A percentile compares a stretch with the other conserved stretches of the same genome.
These are phyloP conservation scores for Pyrenophora tritici-repentis DNA, from an alignment of 2,329 filamentous ascomycete genomes.

Conservation along the genomic window DNA sequence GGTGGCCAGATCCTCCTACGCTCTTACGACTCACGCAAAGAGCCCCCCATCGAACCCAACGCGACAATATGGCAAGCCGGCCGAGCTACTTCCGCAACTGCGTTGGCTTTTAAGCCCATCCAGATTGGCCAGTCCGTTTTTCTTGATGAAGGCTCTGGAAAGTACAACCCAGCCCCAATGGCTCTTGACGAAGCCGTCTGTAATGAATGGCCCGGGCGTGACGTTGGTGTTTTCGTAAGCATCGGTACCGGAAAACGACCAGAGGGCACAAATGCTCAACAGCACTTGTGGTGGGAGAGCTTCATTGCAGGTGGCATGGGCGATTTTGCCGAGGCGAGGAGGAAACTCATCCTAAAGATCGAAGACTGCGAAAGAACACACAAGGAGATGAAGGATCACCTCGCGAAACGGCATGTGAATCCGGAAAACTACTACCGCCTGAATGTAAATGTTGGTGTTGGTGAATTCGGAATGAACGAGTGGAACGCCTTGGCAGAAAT, in stretches of 20 bases:
- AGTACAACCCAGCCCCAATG: constrained; percentile 86
- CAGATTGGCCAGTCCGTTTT: constrained; percentile 92
- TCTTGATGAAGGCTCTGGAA: constrained; percentile 88
- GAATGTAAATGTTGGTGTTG: constrained; percentile 96
- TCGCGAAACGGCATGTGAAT: constrained; percentile 78
- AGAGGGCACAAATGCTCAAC: constrained; percentile 68
- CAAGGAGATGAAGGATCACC: constrained; percentile 80
- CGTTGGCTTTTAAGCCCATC: constrained; percentile 93
- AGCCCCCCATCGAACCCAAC: constrained; percentile 87
- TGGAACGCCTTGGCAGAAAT: constrained; percentile 95
- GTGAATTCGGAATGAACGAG: constrained; percentile 98
- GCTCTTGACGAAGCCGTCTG: constrained; percentile 86
- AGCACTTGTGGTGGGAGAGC: constrained; percentile 88
- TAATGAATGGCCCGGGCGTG: constrained; percentile 94
- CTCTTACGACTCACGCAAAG: constrained; percentile 93
- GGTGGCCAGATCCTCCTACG: constrained; percentile 73
- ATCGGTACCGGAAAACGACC: constrained; percentile 90
- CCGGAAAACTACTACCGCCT: constrained; percentile 91
- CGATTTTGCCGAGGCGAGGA: constrained; percentile 87
- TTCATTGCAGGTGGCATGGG: constrained; percentile 74
- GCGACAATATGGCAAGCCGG: constrained; percentile 98
- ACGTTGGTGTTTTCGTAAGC: constrained; percentile 89
- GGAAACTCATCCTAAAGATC: constrained; percentile 85
- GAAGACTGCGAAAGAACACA: constrained; percentile 94
- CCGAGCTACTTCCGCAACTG: constrained; percentile 88